These are phyloP conservation scores for Nigrograna mackinnonii DNA, from an alignment of 2,329 filamentous ascomycete genomes.

Conservation along the genomic window DNA sequence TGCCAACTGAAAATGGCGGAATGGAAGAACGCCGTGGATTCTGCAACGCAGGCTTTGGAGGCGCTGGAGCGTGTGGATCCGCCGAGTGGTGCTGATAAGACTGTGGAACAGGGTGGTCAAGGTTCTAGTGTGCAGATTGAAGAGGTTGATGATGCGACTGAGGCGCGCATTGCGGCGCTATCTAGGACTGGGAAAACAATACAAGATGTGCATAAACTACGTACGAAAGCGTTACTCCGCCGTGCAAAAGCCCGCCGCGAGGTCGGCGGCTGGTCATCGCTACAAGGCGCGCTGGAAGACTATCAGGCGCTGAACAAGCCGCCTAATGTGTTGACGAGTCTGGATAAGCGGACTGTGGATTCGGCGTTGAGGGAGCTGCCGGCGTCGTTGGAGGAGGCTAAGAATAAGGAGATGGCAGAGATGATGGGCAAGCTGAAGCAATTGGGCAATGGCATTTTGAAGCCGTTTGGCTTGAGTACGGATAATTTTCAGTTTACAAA, in stretches of 20 bases:
- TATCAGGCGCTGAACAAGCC: constrained; percentile 70
- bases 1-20: constrained; percentile 83
- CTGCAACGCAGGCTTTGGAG: constrained; percentile 74
- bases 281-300: constrained; percentile 79
- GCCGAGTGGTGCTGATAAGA: constrained; percentile 39
- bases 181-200: constrained; percentile 27
- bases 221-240: constrained; percentile 80
- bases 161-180: constrained; percentile 35
- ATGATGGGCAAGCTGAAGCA: constrained; percentile 98
- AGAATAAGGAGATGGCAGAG: constrained; percentile 86
- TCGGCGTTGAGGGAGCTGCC: constrained; percentile 69
- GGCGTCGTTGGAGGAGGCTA: constrained; percentile 71
- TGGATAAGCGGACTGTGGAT: constrained; percentile 71
- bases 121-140: constrained; percentile 62
- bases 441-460: constrained; percentile 88
- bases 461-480: constrained; percentile 90
- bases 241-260: constrained; percentile 74
- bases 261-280: constrained; percentile 75
- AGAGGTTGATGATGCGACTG: constrained; percentile 57
- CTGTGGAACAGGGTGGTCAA: constrained; percentile 48
- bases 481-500: constrained; percentile 94
- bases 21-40: constrained; percentile 80
- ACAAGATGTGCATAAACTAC: constrained; percentile 74
- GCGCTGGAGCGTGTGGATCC: constrained; percentile 67
- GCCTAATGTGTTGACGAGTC: constrained; percentile 55